Evolutionary conservation across 345 rosid species (phyloP).

Genomic region (Citrus maxima): DNA sequence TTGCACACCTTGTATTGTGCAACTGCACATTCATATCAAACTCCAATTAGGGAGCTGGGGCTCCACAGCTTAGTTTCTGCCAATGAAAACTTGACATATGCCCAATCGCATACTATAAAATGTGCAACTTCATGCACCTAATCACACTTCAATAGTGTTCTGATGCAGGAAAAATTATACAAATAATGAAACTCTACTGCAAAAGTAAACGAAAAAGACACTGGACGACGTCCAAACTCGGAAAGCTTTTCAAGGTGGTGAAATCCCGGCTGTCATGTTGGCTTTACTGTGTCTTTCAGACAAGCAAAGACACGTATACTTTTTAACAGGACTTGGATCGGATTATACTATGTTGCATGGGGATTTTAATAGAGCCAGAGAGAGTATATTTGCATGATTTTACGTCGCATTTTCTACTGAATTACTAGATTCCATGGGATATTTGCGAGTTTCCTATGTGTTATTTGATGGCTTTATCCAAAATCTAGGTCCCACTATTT

Average conservation of each 20-base stretch:
- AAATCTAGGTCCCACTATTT: background rate
- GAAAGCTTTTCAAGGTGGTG: background rate
- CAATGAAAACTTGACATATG: too few relatives aligned
- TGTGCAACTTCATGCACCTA: too few relatives aligned
- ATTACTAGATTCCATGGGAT: background rate
- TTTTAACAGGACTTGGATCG: conserved; percentile 3
- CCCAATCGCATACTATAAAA: too few relatives aligned
- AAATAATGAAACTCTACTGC: background rate
- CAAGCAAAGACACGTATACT: background rate
- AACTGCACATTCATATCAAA: too few relatives aligned
- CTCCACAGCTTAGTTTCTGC: too few relatives aligned
- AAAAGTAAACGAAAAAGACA: conserved; percentile 13
- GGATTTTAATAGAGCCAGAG: conserved; percentile 3
- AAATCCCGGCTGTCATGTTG: conserved; percentile 6
- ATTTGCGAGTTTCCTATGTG: background rate
- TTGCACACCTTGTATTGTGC: too few relatives aligned
- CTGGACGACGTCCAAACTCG: background rate
- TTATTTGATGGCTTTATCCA: background rate
- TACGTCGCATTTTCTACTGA: conserved; percentile 2
- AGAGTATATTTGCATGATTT: conserved; percentile 7
- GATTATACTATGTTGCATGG: background rate
- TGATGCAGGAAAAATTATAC: background rate
- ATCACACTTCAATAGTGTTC: too few relatives aligned
- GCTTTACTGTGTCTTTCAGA: background rate
- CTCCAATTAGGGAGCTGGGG: too few relatives aligned